Evolutionary conservation across 2,329 filamentous ascomycete genomes (phyloP).

Genomic region (Colletotrichum sp.): DNA sequence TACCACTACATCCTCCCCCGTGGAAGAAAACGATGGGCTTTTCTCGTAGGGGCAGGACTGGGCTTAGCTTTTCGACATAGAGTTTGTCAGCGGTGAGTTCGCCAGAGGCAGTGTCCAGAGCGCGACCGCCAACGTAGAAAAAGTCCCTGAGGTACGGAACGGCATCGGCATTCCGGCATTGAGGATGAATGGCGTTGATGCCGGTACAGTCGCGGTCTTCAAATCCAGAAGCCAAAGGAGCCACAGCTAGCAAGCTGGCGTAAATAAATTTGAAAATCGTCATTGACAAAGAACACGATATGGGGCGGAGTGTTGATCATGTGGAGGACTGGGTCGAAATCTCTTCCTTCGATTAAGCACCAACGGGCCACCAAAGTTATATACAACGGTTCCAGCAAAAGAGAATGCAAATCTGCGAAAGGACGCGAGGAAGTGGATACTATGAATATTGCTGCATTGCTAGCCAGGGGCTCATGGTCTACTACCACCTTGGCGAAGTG

Average conservation of each 20-base stretch:
- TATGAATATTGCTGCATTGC: neutral
- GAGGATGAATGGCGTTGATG: neutral
- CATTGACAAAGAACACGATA: neutral
- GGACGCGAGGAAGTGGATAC: neutral
- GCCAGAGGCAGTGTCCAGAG: conserved; percentile 30
- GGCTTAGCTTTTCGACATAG: conserved; percentile 55
- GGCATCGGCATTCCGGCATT: neutral
- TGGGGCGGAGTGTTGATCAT: neutral
- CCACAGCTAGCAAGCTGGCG: neutral
- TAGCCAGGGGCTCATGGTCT: neutral
- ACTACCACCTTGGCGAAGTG: neutral
- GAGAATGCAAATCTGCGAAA: neutral
- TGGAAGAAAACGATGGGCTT: conserved; percentile 9
- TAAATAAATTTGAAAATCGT: neutral
- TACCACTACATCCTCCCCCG: neutral
- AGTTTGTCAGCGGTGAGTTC: conserved; percentile 47
- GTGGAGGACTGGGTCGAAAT: neutral
- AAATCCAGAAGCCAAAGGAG: neutral
- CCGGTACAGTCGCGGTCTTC: neutral
- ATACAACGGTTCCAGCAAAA: neutral
- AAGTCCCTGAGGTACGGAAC: conserved; percentile 25
- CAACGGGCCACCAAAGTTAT: neutral
- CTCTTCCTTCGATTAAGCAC: neutral
- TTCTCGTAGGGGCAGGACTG: conserved; percentile 19
- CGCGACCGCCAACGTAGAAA: conserved; percentile 41